Base-by-base conservation (phyloP, 2,329 filamentous ascomycete genomes). In the Phyllachora maydis region DNA sequence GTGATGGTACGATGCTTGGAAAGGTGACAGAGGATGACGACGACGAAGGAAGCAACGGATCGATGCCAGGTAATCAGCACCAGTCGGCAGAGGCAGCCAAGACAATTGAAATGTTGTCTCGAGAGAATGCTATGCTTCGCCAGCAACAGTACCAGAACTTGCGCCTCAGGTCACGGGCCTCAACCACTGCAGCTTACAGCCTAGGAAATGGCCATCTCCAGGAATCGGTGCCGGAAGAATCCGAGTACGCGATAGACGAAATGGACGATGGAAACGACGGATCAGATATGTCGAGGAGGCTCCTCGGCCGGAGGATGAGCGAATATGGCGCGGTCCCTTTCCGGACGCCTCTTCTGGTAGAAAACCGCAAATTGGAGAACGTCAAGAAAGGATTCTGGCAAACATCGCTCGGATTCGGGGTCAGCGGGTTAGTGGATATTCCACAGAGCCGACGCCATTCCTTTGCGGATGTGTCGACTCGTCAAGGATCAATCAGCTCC, bases 371-470 rank as follows among this genome's bases (percentile, higher is more conserved):
- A 35, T 40, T 65, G 7, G 69, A 74, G 29, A 68, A 61, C 33
- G 53, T 73, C 6, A 73, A 71, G 43, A 72, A 66, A 36, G 66
- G 60, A 4, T 63, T 66, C 30, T 82, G 74, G 74, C 71, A 76
- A 33, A 74, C 63, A 34, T 68, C 69, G 5, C 56, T 70, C n/a
- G 68, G 65, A 2, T 75, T 77, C 21, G 56, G 60, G 10, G 33
- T 64, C n/a, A n/a, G n/a, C n/a, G n/a, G n/a, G n/a, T n/a, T n/a
- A 13, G 56, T 54, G 4, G 71, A 77, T 30, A 54, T 67, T 15
- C 65, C 71, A 8, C 74, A 82, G 37, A 81, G 75, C 36, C 64
- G 78, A 28, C 67, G 78, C 14, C 78, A 85, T 44, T 85, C 78
- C 2, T 79, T 88, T 39, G 78, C 68, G 24, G 70, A 70, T 35